Evolutionary conservation across 139 green algal species (phyloP), one percentile per base, ranked within the genome.

Genomic region (Chlorella sorokiniana): DNA sequence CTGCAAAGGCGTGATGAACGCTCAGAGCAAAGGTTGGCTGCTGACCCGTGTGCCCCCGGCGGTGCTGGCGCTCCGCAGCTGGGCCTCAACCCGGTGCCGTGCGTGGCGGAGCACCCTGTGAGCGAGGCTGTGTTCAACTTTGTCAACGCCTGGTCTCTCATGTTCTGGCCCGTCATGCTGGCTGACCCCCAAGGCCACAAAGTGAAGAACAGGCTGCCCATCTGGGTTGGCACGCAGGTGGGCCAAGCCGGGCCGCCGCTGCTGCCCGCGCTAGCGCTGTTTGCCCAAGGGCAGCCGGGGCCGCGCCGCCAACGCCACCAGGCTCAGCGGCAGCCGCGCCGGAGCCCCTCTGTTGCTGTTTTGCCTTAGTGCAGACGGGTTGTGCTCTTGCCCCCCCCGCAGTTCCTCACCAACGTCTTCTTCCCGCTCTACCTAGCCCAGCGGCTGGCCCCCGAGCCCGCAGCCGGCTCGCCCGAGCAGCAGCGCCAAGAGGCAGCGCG

Each of bases 391-490:
- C 23, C n/a, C 7, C 23, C 3, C 27, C 18, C 0, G 65, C 83
- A 87, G 87, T 94, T 97, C 76, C 83, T 95, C 38, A 97, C 93
- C 29, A 96, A 96, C 74, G 81, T 95, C 7, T 96, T 97, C 82
- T 93, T 95, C 85, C 94, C 69, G 71, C 72, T 93, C 27, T 96
- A 93, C 87, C 85, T 97, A 69, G 92, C 93, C 0, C 62, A 95
- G 45, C 75, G 94, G 75, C 87, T 63, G 83, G 40, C 70, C 2
- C 90, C 89, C 27, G 91, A 71, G 84, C 45, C 75, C 25, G 63
- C 22, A 20, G 56, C 42, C 3, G 51, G n/a, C 52, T 76, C 45
- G 62, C 18, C 44, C 1, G 44, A 51, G 68, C 62, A 63, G n/a
- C 59, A n/a, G 80, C 62, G 68, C n/a, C 54, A 22, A n/a, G 25